These are phyloP conservation scores for Rubus idaeus DNA, from an alignment of 306 rosid species.

Conservation along the genomic window DNA sequence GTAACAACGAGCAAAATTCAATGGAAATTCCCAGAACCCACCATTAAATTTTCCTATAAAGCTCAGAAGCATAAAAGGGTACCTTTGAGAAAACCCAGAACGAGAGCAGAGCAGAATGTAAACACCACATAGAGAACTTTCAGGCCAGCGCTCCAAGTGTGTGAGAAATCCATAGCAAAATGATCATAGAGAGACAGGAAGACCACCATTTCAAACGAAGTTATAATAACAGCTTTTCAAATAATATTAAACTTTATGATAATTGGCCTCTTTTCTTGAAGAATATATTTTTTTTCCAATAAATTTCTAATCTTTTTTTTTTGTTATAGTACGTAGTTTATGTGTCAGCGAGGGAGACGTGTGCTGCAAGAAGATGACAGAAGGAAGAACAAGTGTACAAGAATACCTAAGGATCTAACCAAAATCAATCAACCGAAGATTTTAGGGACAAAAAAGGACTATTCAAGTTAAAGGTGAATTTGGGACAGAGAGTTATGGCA, in stretches of 20 bases:
- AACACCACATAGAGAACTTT: constrained; percentile 55
- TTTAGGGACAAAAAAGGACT: constrained; percentile 9
- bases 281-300: too few relatives aligned
- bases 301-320: too few relatives aligned
- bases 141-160: constrained; percentile 32
- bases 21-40: constrained; percentile 31
- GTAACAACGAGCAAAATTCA: constrained; percentile 24
- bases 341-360: constrained; percentile 1
- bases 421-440: constrained; percentile 16
- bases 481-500: neutral
- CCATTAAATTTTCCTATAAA: constrained; percentile 19
- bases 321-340: neutral
- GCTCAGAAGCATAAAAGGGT: constrained; percentile 20
- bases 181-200: constrained; percentile 24
- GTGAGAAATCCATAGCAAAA: constrained; percentile 38
- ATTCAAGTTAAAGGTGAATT: neutral
- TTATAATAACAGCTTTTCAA: constrained; percentile 7
- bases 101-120: constrained; percentile 65
- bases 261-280: too few relatives aligned
- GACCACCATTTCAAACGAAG: constrained; percentile 19
- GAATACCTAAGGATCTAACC: constrained; percentile 5
- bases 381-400: constrained; percentile 3
- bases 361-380: constrained; percentile 30
- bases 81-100: constrained; percentile 79
- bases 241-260: neutral